phyloP scores from a whole-genome alignment of 2,329 filamentous ascomycete species.

The Fusarium heterosporum region DNA sequence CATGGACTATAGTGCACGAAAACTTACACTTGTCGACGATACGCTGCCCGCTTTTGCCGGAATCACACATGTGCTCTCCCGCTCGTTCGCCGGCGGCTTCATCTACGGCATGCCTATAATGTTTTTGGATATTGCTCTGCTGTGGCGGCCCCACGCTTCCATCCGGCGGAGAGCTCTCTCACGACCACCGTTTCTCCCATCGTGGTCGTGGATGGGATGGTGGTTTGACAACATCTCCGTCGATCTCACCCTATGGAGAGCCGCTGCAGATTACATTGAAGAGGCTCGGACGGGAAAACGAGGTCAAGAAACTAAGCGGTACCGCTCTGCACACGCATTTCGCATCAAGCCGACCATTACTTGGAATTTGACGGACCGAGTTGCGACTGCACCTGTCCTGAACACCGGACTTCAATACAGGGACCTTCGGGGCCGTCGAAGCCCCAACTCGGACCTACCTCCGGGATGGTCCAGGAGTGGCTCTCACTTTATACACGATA shows the following conservation, averaged over 20 bases:
- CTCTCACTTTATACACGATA: constrained; percentile 55
- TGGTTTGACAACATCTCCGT: constrained; percentile 59
- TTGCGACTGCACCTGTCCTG: constrained; percentile 50
- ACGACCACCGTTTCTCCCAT: constrained; percentile 55
- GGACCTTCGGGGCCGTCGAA: constrained; percentile 53
- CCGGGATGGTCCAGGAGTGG: constrained; percentile 56
- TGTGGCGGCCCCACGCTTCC: constrained; percentile 59
- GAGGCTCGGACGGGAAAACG: constrained; percentile 50
- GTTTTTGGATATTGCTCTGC: constrained; percentile 59
- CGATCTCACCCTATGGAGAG: constrained; percentile 57
- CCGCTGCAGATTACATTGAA: constrained; percentile 58
- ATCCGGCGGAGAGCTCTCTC: constrained; percentile 55
- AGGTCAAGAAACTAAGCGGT: constrained; percentile 51
- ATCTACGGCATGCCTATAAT: constrained; percentile 60
- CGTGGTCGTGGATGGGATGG: constrained; percentile 63
- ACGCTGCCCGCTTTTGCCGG: constrained; percentile 58
- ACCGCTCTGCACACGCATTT: constrained; percentile 54
- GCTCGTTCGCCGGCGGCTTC: constrained; percentile 57
- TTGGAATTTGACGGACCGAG: constrained; percentile 57
- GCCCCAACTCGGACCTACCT: constrained; percentile 50
- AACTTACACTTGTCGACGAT: constrained; percentile 56
- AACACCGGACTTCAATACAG: constrained; percentile 56
- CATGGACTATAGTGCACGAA: constrained; percentile 57
- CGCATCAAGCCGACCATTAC: constrained; percentile 54
- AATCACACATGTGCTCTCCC: constrained; percentile 57